Conservation (phyloP, 169 alveolate species). For the Eimeria praecox region DNA sequence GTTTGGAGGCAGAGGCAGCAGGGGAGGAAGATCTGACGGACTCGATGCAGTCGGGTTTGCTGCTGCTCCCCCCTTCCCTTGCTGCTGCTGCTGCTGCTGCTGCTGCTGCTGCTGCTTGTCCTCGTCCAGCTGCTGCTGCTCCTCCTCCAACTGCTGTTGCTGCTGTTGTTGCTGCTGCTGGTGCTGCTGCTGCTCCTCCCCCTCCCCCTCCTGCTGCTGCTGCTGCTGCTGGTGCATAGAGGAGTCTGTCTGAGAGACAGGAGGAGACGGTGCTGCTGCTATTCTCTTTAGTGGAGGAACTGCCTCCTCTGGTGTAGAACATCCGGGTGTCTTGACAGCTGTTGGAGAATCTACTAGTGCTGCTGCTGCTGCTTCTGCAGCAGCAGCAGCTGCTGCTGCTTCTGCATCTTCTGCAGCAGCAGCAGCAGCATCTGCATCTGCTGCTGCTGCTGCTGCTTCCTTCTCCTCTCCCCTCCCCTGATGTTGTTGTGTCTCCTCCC, state of each 20-base stretch:
- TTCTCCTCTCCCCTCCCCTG: not conserved
- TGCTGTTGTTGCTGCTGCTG: conserved; percentile 11
- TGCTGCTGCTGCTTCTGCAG: not conserved
- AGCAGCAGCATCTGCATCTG: no score
- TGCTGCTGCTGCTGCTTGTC: no score
- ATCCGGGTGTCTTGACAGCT: not conserved
- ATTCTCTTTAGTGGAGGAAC: conserved; percentile 21
- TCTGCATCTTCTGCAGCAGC: not conserved
- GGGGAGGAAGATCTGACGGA: conserved; percentile 48
- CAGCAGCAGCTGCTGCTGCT: not conserved
- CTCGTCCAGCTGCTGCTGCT: not conserved
- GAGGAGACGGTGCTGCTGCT: not conserved
- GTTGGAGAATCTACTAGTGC: not conserved
- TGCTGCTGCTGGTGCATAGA: no score
- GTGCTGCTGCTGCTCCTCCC: not conserved
- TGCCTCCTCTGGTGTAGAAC: conserved; percentile 47
- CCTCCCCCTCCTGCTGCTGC: not conserved
- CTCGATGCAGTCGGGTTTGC: not conserved
- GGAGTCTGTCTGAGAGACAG: not conserved
- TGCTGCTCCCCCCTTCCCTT: not conserved
- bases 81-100: not conserved
- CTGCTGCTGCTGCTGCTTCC: no score
- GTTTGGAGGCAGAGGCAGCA: conserved; percentile 36
- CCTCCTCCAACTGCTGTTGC: no score
- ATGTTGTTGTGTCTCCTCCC: not conserved